Evolutionary conservation across 2,329 filamentous ascomycete genomes (phyloP), one percentile per base, ranked within the genome.

Genomic region (Xylariaceae sp.): DNA sequence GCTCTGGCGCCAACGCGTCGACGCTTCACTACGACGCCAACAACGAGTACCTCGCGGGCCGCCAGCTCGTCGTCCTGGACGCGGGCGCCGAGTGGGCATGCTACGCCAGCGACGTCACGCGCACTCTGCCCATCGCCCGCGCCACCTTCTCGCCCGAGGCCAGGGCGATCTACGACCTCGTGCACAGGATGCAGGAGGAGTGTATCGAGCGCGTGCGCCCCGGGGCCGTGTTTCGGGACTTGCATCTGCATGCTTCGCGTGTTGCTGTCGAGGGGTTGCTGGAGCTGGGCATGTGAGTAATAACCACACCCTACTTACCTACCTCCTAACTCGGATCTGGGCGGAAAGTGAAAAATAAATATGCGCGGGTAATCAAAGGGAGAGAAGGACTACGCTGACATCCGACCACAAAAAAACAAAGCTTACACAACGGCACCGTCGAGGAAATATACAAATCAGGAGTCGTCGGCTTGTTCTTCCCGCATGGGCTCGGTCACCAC

Each of bases 61-160:
- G 81, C 41, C 78, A 89, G 55, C 72, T 89, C 19, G 67, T 97
- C 21, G 81, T 94, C 14, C 69, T 98, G 4, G 90, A 98, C 59
- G 89, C 90, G 1, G 89, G 88, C 2, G 84, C 81, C 50, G 90
- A 97, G 62, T 94, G 81, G 64, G 67, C 80, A 34, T 82, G 84
- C 51, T 97, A 98, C 60, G 88, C 88, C 19, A 85, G 84, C 41
- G 90, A 97, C 61, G 80, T 97, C 18, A 97, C 92, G 0, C 78
- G 90, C 26, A 92, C 89, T 0, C 79, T 96, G 50, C 90, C 90
- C 4, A 65, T 96, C 11, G 46, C 48, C n/a, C n/a, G n/a, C 1
- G 41, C 43, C 14, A 41, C 46, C 1, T 94, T 88, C 51, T 76
- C 78, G 0, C 60, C 70, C 11, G 83, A 90, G 58, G 81, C 82